These are phyloP conservation scores for Punica granatum DNA, from an alignment of 345 rosid genomes.

Conservation along the genomic window DNA sequence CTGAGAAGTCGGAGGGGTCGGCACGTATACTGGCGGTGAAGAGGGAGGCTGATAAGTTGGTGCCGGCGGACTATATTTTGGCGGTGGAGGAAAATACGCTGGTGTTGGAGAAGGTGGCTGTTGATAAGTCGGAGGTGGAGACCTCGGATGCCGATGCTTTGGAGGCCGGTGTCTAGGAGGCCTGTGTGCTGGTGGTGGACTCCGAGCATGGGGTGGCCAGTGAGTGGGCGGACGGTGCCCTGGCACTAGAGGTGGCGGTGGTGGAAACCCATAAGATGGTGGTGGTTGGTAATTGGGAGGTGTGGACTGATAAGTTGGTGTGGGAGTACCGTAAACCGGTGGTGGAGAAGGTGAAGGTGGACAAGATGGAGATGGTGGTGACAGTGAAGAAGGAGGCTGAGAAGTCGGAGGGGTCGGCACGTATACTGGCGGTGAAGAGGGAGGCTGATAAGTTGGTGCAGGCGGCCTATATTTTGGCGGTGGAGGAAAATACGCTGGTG, in stretches of 20 bases:
- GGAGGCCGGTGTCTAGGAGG: no score
- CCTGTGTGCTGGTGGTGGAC: no score
- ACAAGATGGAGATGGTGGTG: not conserved
- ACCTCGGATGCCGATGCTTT: not conserved
- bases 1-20: not conserved
- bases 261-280: no score
- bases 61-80: no score
- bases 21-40: not conserved
- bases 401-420: not conserved
- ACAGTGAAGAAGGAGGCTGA: not conserved
- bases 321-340: conserved; percentile 1
- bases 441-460: conserved; percentile 7
- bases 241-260: no score
- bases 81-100: no score
- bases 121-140: conserved; percentile 2
- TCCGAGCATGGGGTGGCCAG: no score
- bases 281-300: no score
- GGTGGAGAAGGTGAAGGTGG: conserved; percentile 1
- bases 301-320: conserved; percentile 8
- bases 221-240: no score
- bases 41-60: conserved; percentile 3
- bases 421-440: no score
- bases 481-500: no score
- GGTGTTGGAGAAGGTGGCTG: conserved; percentile 2
- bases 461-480: no score